A percentile compares a stretch with the other conserved stretches of the same genome.
phyloP scores from a whole-genome alignment of 2,329 filamentous ascomycete genomes.

The Dryadomyces sulphureus region DNA sequence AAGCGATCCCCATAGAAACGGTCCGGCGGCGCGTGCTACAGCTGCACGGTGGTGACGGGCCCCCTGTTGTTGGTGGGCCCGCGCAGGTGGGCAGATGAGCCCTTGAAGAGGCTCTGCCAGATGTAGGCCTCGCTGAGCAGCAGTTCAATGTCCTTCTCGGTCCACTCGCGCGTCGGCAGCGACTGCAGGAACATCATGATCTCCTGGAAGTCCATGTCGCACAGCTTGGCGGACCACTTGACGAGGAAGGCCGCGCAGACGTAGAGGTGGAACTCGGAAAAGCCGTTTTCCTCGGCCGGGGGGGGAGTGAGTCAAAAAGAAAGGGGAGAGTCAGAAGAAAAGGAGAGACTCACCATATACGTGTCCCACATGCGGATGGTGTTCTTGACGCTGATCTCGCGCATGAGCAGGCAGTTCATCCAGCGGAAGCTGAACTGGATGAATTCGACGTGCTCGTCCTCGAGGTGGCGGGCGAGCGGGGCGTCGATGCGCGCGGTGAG shows the following conservation, averaged over 20 bases:
- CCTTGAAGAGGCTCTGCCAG: constrained; percentile 95
- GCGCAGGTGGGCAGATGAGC: constrained; percentile 77
- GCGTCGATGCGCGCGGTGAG: constrained; percentile 82
- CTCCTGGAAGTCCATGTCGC: constrained; percentile 97
- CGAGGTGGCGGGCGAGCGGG: constrained; percentile 71
- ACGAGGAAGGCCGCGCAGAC: constrained; percentile 96
- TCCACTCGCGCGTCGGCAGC: constrained; percentile 85
- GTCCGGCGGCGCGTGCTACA: constrained; percentile 10
- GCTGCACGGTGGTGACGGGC: constrained; percentile 25
- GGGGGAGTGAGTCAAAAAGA: neutral
- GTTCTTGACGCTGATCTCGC: constrained; percentile 90
- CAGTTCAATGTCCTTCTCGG: constrained; percentile 94
- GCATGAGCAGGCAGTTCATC: constrained; percentile 99
- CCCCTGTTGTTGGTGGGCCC: constrained; percentile 21
- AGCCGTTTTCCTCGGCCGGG: constrained; percentile 88
- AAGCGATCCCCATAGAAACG: no score
- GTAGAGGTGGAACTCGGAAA: constrained; percentile 95
- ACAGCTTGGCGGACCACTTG: constrained; percentile 90
- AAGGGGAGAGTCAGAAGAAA: neutral
- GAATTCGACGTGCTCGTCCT: constrained; percentile 86
- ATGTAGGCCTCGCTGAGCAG: constrained; percentile 94
- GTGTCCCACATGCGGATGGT: constrained; percentile 99
- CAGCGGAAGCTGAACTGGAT: constrained; percentile 98
- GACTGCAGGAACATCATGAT: constrained; percentile 99
- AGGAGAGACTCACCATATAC: constrained; percentile 57